Percentiles rank a stretch among this genome's conserved stretches.
Evolutionary conservation across 1,284 basidiomycete genomes (phyloP).

Genomic region (Cronartium quercuum): DNA sequence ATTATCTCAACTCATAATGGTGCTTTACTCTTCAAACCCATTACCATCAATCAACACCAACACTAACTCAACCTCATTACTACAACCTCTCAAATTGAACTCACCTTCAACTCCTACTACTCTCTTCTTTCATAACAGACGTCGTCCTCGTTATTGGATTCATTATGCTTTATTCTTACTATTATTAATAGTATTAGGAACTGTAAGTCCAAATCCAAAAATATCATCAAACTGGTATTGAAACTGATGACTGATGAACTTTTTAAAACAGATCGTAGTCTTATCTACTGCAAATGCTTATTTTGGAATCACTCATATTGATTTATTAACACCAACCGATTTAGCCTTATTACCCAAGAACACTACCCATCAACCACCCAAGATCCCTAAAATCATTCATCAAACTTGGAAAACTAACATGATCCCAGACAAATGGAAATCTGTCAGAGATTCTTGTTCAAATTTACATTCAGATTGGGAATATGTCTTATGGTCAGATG

Average conservation of each 20-base stretch:
- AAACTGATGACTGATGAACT: background rate
- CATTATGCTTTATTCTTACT: background rate
- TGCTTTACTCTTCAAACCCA: background rate
- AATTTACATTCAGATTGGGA: constrained; percentile 65
- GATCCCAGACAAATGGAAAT: constrained; percentile 75
- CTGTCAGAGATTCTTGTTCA: constrained; percentile 49
- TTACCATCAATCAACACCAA: background rate
- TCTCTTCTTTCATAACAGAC: background rate
- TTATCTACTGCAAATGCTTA: constrained; percentile 21
- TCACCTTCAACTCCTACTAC: background rate
- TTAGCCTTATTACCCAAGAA: background rate
- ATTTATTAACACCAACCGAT: constrained; percentile 9
- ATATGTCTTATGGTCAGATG: constrained; percentile 97
- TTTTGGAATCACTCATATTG: constrained; percentile 10
- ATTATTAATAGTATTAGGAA: constrained; percentile 10
- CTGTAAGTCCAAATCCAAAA: constrained; percentile 1
- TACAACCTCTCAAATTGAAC: background rate
- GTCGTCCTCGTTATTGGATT: constrained; percentile 7
- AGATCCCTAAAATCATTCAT: constrained; percentile 84
- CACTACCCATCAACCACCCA: constrained; percentile 28
- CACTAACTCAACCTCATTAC: background rate
- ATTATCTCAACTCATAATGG: background rate
- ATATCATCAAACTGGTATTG: background rate
- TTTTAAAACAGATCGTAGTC: constrained; percentile 12
- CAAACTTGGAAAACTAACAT: constrained; percentile 96